A percentile compares a stretch with the other conserved stretches of the same genome.
Evolutionary conservation across 75 land plant genomes (phyloP).

Genomic region (Pinus taeda): DNA sequence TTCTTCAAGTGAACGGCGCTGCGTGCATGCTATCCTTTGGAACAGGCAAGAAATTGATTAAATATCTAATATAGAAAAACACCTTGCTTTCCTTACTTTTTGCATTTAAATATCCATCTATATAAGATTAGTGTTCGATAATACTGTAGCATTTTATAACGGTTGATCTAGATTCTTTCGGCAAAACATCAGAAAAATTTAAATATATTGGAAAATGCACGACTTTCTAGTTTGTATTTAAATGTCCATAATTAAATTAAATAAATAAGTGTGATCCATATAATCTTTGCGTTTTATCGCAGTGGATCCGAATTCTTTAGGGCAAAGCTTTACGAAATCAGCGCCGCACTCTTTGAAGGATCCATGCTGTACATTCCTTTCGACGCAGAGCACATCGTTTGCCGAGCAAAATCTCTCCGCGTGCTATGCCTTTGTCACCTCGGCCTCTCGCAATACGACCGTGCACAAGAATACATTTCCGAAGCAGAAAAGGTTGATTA

Average conservation of each 20-base stretch:
- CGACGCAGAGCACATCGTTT: constrained; percentile 41
- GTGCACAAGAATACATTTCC: constrained; percentile 53
- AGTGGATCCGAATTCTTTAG: constrained; percentile 80
- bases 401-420: no score
- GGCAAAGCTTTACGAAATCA: constrained; percentile 53
- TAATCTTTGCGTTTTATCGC: neutral
- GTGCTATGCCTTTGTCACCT: no score
- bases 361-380: constrained; percentile 77
- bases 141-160: neutral
- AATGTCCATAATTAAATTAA: neutral
- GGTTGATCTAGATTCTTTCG: constrained; percentile 70
- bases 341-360: constrained; percentile 79
- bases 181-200: constrained; percentile 46
- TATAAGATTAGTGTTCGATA: neutral
- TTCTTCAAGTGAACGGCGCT: constrained; percentile 29
- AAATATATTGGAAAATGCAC: no score
- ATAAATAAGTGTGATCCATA: neutral
- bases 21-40: constrained; percentile 81
- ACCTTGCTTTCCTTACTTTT: neutral
- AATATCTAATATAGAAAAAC: neutral
- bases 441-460: no score
- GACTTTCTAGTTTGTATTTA: no score
- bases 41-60: constrained; percentile 47
- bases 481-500: constrained; percentile 85
- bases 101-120: neutral